Evolutionary conservation across 306 rosid genomes (phyloP).

Genomic region (Trifolium dubium): DNA sequence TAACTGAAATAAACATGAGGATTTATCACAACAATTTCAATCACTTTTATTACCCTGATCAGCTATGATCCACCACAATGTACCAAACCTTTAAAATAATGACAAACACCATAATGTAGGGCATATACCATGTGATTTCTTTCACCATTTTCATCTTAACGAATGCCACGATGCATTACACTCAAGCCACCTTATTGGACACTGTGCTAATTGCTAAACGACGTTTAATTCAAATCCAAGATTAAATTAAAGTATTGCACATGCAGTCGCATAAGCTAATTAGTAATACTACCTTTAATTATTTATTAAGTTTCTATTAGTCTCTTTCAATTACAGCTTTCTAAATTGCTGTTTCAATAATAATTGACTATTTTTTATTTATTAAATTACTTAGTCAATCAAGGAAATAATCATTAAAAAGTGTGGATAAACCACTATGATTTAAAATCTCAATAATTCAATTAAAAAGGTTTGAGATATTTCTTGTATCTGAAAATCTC

Average conservation of each 20-base stretch:
- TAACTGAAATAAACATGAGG: too few relatives aligned
- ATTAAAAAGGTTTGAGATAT: not conserved
- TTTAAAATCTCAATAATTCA: not conserved
- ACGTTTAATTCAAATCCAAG: not conserved
- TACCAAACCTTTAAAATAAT: slow-evolving; percentile 11
- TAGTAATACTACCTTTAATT: not conserved
- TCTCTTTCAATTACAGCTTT: slow-evolving; percentile 1
- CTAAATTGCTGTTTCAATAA: not conserved
- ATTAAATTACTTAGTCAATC: not conserved
- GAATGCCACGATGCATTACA: slow-evolving; percentile 1
- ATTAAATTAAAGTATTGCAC: slow-evolving; percentile 4
- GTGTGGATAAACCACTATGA: not conserved
- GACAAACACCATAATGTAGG: not conserved
- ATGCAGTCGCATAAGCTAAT: not conserved
- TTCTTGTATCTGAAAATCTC: too few relatives aligned
- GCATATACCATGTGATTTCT: slow-evolving; percentile 1
- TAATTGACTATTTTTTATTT: not conserved
- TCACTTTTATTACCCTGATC: not conserved
- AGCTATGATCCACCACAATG: not conserved
- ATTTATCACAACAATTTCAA: too few relatives aligned
- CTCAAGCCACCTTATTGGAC: not conserved
- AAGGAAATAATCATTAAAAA: not conserved
- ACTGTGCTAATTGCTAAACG: not conserved
- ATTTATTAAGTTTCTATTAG: not conserved
- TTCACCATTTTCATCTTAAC: not conserved